Conservation (phyloP, 148 eudicot genomes). For the Agrostemma githago region DNA sequence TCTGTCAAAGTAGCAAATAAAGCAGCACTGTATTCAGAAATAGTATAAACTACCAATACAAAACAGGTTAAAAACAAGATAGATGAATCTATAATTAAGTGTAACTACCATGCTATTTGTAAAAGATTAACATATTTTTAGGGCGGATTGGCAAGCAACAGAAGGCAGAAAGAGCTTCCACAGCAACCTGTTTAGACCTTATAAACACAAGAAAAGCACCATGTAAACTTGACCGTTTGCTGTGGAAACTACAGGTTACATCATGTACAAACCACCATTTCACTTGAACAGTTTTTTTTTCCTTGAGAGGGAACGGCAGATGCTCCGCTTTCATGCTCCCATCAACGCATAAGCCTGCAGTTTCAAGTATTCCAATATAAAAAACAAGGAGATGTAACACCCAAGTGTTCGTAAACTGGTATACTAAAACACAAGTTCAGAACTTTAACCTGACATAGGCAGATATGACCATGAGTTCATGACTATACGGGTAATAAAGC, state of each 20-base stretch:
- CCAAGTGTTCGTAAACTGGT: background rate
- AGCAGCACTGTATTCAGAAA: background rate
- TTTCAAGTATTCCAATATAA: conserved; percentile 4
- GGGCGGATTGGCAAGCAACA: background rate
- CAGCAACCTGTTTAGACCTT: conserved; percentile 16
- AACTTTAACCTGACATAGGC: background rate
- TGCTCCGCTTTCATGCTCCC: background rate
- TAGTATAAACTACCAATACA: background rate
- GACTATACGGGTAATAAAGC: background rate
- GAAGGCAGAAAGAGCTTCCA: conserved; percentile 14
- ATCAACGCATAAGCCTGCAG: conserved; percentile 16
- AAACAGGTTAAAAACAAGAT: background rate
- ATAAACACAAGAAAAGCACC: background rate
- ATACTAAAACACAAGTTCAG: background rate
- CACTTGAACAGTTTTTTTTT: conserved; percentile 1
- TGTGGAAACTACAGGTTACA: conserved; percentile 22
- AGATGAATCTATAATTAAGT: background rate
- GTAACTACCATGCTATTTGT: background rate
- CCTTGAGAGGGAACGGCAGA: background rate
- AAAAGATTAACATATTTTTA: conserved; percentile 1
- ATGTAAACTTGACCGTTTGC: conserved; percentile 3
- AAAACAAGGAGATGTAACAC: background rate
- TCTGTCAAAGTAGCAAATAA: background rate
- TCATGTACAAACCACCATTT: conserved; percentile 27
- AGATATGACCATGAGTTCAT: background rate